A percentile compares a stretch with the other conserved stretches of the same genome.
Evolutionary conservation across 2,329 filamentous ascomycete species (phyloP).

Genomic region (Mollisia scopiformis): DNA sequence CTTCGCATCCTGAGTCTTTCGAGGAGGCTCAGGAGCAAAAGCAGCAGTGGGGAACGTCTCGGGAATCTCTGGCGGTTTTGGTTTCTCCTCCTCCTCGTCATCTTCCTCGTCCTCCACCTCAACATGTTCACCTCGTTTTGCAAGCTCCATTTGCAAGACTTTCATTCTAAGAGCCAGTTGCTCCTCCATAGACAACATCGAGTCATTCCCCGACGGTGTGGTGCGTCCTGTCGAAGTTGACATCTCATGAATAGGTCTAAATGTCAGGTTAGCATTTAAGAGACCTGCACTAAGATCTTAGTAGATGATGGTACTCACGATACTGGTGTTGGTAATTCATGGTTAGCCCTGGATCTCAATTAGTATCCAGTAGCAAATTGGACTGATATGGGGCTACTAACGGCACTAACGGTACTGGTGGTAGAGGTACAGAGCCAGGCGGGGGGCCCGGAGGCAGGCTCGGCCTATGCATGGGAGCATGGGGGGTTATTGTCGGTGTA

Average conservation of each 20-base stretch:
- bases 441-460: not conserved
- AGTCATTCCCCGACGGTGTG: conserved; percentile 8
- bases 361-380: too few species aligned
- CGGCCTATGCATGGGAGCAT: not conserved
- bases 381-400: too few species aligned
- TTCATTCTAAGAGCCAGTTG: conserved; percentile 31
- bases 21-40: not conserved
- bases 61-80: not conserved
- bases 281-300: too few species aligned
- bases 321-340: too few species aligned
- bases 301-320: too few species aligned
- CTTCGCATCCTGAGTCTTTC: not conserved
- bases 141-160: conserved; percentile 32
- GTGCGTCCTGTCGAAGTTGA: conserved; percentile 3
- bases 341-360: too few species aligned
- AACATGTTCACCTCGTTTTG: conserved; percentile 19
- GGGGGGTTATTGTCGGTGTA: not conserved
- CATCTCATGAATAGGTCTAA: conserved; percentile 1
- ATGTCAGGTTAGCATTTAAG: not conserved
- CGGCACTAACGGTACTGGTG: too few species aligned
- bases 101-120: not conserved
- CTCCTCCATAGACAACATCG: conserved; percentile 24
- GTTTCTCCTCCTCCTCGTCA: not conserved
- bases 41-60: not conserved
- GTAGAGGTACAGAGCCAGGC: not conserved